These are phyloP conservation scores for Whalleya microplaca DNA, from an alignment of 2,329 filamentous ascomycete genomes.

Conservation along the genomic window DNA sequence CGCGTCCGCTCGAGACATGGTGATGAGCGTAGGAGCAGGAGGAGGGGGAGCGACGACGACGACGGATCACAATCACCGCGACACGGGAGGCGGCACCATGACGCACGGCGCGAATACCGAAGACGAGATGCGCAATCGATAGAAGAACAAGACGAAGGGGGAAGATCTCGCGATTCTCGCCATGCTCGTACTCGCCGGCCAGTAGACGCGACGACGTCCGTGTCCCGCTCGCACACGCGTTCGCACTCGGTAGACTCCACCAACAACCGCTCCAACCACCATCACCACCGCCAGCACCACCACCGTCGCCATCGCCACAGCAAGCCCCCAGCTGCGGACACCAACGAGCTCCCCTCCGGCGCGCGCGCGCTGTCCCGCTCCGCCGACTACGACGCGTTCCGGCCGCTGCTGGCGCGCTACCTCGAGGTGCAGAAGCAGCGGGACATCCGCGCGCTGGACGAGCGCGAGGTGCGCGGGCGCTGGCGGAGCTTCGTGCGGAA, in stretches of 20 bases:
- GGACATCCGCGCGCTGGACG: conserved; percentile 68
- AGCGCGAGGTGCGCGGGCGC: conserved; percentile 76
- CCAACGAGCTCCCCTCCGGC: conserved; percentile 62
- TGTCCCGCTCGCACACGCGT: neutral
- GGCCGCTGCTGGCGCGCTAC: conserved; percentile 79
- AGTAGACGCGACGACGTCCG: neutral
- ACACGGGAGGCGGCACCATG: conserved; percentile 1
- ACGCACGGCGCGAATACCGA: neutral
- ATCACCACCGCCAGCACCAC: conserved; percentile 39
- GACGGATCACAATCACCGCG: conserved; percentile 14
- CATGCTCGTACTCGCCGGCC: neutral
- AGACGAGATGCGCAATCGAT: conserved; percentile 9
- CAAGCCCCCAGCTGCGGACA: conserved; percentile 7
- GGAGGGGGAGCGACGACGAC: no score
- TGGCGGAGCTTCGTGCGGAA: conserved; percentile 94
- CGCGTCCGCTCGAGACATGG: conserved; percentile 19
- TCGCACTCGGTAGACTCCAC: conserved; percentile 14
- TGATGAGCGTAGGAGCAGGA: conserved; percentile 1
- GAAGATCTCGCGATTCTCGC: neutral
- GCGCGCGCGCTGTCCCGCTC: conserved; percentile 69
- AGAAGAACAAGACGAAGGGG: neutral
- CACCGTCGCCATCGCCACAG: conserved; percentile 41
- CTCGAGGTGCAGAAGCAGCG: conserved; percentile 85
- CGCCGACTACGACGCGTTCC: conserved; percentile 64
- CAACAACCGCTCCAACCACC: conserved; percentile 27